Conservation (phyloP, 345 rosid species). For the Iberis pinnata region DNA sequence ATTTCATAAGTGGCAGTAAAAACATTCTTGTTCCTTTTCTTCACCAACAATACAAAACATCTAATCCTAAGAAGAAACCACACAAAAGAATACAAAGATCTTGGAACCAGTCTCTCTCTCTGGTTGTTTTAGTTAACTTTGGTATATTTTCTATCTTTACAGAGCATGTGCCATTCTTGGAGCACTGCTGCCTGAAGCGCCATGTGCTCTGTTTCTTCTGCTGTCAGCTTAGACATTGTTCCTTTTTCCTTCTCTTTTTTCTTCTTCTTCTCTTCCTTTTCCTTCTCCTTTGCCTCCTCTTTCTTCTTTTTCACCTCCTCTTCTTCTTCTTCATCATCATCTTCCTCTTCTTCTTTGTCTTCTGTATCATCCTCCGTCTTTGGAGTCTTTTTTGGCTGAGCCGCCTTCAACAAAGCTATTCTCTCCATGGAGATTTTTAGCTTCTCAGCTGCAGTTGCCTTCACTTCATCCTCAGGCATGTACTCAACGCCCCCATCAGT, state of each 20-base stretch:
- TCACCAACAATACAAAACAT: conserved; percentile 22
- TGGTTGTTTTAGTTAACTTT: conserved; percentile 34
- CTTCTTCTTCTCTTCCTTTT: conserved; percentile 28
- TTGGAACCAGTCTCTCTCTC: conserved; percentile 1
- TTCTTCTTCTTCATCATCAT: conserved; percentile 11
- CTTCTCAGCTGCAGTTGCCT: conserved; percentile 76
- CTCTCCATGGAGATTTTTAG: conserved; percentile 93
- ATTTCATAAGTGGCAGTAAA: not conserved
- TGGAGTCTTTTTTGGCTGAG: conserved; percentile 59
- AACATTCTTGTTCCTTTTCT: conserved; percentile 14
- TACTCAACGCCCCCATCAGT: conserved; percentile 90
- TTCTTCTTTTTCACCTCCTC: conserved; percentile 46
- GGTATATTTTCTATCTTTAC: conserved; percentile 57
- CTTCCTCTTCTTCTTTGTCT: conserved; percentile 31
- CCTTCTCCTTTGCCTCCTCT: conserved; percentile 33
- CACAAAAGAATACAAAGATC: conserved; percentile 10
- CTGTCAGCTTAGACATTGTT: conserved; percentile 69
- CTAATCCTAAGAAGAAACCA: conserved; percentile 20
- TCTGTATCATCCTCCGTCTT: conserved; percentile 47
- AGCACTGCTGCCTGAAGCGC: conserved; percentile 95
- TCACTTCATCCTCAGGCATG: conserved; percentile 97
- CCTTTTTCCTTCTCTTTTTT: conserved; percentile 57
- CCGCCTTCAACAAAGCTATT: conserved; percentile 82
- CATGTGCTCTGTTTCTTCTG: conserved; percentile 92
- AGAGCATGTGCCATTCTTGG: conserved; percentile 90